A percentile compares a stretch with the other conserved stretches of the same genome.
Evolutionary conservation across 176 grass and related monocot species (phyloP).

Genomic region (Triticum timopheevii): DNA sequence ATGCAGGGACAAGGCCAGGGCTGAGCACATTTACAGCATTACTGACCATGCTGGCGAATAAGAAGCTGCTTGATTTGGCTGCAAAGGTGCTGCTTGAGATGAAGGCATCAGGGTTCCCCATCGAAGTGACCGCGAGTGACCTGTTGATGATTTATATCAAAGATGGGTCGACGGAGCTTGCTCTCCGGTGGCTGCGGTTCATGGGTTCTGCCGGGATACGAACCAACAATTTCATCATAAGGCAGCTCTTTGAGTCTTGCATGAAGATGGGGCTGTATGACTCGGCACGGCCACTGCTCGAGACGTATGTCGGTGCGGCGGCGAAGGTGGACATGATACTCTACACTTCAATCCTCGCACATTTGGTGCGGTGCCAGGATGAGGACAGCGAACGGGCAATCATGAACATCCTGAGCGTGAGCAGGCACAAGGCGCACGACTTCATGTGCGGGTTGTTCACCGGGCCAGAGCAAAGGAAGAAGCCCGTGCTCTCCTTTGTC

Average conservation of each 20-base stretch:
- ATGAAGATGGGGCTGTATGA: conserved; percentile 88
- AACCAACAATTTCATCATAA: conserved; percentile 96
- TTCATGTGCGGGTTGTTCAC: conserved; percentile 87
- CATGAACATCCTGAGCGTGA: conserved; percentile 79
- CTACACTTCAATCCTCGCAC: conserved; percentile 84
- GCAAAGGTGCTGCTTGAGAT: conserved; percentile 91
- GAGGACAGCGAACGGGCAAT: conserved; percentile 75
- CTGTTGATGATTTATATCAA: conserved; percentile 98
- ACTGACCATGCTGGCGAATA: conserved; percentile 76
- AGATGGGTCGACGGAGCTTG: conserved; percentile 76
- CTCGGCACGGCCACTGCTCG: conserved; percentile 65
- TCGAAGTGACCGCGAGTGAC: conserved; percentile 81
- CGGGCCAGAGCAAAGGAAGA: conserved; percentile 87
- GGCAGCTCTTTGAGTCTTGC: conserved; percentile 93
- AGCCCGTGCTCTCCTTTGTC: conserved; percentile 79
- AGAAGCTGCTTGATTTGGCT: conserved; percentile 79
- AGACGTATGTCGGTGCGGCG: conserved; percentile 63
- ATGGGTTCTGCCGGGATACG: conserved; percentile 88
- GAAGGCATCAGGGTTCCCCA: conserved; percentile 82
- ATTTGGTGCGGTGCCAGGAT: conserved; percentile 73
- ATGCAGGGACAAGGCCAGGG: conserved; percentile 75
- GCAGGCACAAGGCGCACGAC: conserved; percentile 83
- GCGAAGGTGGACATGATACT: conserved; percentile 92
- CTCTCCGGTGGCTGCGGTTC: conserved; percentile 82
- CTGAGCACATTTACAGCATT: conserved; percentile 78